Base-by-base conservation (phyloP, 1,284 basidiomycete genomes). In the Hemileia vastatrix region DNA sequence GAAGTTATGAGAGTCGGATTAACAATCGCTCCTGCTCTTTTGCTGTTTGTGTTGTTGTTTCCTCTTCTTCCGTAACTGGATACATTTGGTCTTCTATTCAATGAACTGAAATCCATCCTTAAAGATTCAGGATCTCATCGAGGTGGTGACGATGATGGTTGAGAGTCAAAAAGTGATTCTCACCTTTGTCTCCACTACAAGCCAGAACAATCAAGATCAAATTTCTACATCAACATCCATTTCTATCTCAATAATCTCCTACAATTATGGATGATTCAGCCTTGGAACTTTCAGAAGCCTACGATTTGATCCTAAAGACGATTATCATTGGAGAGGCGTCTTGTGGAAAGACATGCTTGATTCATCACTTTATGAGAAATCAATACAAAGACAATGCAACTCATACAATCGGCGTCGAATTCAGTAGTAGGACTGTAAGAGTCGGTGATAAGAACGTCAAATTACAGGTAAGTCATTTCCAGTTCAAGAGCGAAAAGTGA, bases 351-450 rank as follows among this genome's bases (percentile, higher is more conserved):
- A 92, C 90, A 23, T 97, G 93, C 77, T 79, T 97, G 47, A 80
- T 97, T 55, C 91, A 96, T 76, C 91, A 94, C 68, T 96, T 95
- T 76, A 90, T 90, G 65, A 88, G 95, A 77, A 92, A 94, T 75
- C 83, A 85, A 57, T 95, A 92, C 82, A 95, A 94, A 78, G 88
- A 92, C 70, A 87, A 94, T 73, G 91, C 92, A 0, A 87, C 93
- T 77, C 93, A 97, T 76, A 97, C 94, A 13, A 97, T 98, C 66
- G 94, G 93, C 9, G 91, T 95, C 33, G 92, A 94, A 73, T 94
- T 95, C 76, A 90, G 89, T 6, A 91, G 88, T 75, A 80, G 90
- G 65, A 90, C 89, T 1, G 83, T 95, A 57, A 86, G 86, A 70
- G 81, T 95, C 50, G 91, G 88, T 64, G 90, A 93, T 80, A 90